Evolutionary conservation across 306 rosid species (phyloP).

Genomic region (Hylodesmum podocarpum): DNA sequence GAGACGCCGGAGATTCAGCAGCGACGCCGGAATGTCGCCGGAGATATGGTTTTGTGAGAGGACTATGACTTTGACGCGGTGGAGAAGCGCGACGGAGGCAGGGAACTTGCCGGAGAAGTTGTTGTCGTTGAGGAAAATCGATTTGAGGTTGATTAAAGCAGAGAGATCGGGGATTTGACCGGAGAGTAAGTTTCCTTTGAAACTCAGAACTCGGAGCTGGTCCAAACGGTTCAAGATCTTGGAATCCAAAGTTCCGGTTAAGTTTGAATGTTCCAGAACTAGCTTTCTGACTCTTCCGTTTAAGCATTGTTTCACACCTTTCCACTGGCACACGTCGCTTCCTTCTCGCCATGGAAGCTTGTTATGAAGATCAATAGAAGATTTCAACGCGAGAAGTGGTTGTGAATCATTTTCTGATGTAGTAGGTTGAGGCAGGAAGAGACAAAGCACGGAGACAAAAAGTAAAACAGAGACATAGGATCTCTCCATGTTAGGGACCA

Average conservation of each 20-base stretch:
- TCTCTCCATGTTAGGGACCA: slow-evolving; percentile 20
- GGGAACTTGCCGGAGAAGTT: slow-evolving; percentile 83
- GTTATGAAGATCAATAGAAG: slow-evolving; percentile 56
- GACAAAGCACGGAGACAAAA: slow-evolving; percentile 7
- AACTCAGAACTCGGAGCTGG: slow-evolving; percentile 89
- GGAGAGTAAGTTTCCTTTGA: slow-evolving; percentile 73
- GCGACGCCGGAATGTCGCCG: slow-evolving; percentile 59
- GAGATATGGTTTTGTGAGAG: slow-evolving; percentile 63
- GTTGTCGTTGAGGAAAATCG: slow-evolving; percentile 68
- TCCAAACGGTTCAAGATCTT: slow-evolving; percentile 66
- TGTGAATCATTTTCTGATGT: slow-evolving; percentile 52
- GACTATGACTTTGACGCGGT: slow-evolving; percentile 70
- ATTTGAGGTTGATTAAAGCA: slow-evolving; percentile 67
- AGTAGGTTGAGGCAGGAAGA: background rate
- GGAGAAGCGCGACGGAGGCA: slow-evolving; percentile 59
- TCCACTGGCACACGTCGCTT: slow-evolving; percentile 65
- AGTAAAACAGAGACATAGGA: slow-evolving; percentile 12
- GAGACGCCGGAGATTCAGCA: slow-evolving; percentile 66
- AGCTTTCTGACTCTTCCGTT: slow-evolving; percentile 80
- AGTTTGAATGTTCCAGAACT: slow-evolving; percentile 64
- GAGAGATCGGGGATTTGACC: slow-evolving; percentile 81
- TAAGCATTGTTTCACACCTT: slow-evolving; percentile 72
- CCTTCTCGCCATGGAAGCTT: slow-evolving; percentile 64
- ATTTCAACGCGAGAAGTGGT: slow-evolving; percentile 60
- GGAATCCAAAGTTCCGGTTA: slow-evolving; percentile 61